Evolutionary conservation across 177 flowering plant genomes (phyloP).

Genomic region (Vitis hybrid): DNA sequence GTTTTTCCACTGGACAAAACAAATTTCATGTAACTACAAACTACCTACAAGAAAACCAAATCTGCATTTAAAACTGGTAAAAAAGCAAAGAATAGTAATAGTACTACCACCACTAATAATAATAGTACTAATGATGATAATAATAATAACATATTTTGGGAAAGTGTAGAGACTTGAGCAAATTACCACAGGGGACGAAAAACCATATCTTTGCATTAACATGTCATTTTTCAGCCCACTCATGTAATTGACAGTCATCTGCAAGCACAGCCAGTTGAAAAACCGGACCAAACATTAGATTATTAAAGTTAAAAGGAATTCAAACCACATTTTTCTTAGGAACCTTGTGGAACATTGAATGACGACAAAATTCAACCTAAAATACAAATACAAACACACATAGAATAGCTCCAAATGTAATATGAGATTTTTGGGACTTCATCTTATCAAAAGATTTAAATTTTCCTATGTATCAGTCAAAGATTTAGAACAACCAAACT

Average conservation of each 20-base stretch:
- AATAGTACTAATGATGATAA: neutral
- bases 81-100: neutral
- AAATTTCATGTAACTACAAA: no score
- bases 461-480: no score
- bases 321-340: neutral
- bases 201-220: slow-evolving; percentile 89
- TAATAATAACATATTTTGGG: neutral
- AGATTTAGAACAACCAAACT: no score
- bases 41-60: no score
- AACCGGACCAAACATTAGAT: neutral
- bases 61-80: neutral
- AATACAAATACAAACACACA: no score
- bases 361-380: no score
- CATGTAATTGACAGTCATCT: slow-evolving; percentile 95
- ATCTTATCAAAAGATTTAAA: no score
- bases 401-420: no score
- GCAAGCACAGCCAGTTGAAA: slow-evolving; percentile 20
- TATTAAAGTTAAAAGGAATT: neutral
- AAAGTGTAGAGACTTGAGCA: slow-evolving; percentile 8
- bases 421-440: no score
- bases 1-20: no score
- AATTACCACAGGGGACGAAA: slow-evolving; percentile 81
- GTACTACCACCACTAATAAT: no score
- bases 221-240: slow-evolving; percentile 54
- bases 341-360: no score